Evolutionary conservation across 2,329 filamentous ascomycete species (phyloP), one percentile per base, ranked within the genome.

Genomic region (Ophiosphaerella korrae): DNA sequence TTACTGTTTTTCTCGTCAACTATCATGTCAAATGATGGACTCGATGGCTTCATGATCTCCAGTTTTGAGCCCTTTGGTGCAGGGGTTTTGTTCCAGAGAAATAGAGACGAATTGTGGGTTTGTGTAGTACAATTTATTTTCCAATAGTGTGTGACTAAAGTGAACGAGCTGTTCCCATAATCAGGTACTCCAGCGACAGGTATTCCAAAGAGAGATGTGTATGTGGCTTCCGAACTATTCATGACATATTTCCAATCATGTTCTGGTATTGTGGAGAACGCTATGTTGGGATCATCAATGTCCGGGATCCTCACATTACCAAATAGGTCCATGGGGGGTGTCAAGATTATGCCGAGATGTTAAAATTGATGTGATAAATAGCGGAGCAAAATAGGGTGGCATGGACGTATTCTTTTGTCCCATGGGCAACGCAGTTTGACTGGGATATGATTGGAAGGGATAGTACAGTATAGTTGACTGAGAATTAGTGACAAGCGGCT

Each of bases 241-340:
- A 3, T 26, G 18, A 21, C 18, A 21, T 40, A n/a, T 14, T 7
- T 2, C 13, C 33, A 29, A 29, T 36, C 39, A 24, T 23, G 14
- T 9, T 32, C 21, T 5, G 11, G 7, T 23, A 26, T 3, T 16
- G 2, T 29, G 5, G 33, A 6, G 16, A 11, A 14, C 14, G 26
- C 7, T 24, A 9, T 8, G 11, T 26, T 26, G 16, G 23, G 8
- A 13, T 14, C 24, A 12, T 29, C 16, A 9, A 43, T 36, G n/a
- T 47, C 34, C 9, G 50, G 50, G 9, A 52, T 37, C n/a, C 18
- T 43, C 8, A 52, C 36, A 5, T 35, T 35, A 1, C 50, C 50
- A 21, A 46, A 52, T 9, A 44, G 14, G 24, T 52, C 50, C 41
- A 47, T 44, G 7, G 50, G 50, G 32, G 18, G 7, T 18, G 7